These are phyloP conservation scores for Rhodotorula sp. DNA, from an alignment of 1,284 basidiomycete species.

Conservation along the genomic window DNA sequence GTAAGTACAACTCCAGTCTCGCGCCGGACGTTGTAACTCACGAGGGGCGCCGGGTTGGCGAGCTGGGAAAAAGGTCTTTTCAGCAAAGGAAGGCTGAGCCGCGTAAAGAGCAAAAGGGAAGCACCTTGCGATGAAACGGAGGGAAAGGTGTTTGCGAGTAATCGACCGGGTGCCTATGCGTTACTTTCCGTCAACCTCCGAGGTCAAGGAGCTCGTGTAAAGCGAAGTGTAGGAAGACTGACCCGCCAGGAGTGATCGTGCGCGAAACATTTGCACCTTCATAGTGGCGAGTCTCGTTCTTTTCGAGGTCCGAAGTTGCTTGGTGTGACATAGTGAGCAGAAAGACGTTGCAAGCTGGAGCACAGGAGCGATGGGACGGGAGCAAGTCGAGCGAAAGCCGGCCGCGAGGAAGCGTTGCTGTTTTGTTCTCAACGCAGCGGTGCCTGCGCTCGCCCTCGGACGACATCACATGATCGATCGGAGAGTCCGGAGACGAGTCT, in stretches of 20 bases:
- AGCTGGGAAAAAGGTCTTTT: neutral
- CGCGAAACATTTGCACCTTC: neutral
- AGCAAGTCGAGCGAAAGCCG: no score
- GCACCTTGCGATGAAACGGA: slow-evolving; percentile 50
- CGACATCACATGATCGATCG: no score
- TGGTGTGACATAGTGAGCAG: neutral
- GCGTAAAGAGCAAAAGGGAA: neutral
- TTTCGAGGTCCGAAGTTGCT: neutral
- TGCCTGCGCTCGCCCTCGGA: no score
- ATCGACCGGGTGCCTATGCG: slow-evolving; percentile 9
- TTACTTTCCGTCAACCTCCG: neutral
- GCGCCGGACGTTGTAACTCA: no score
- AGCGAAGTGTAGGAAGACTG: neutral
- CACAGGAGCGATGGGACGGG: neutral
- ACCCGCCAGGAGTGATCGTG: neutral
- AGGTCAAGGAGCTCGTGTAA: neutral
- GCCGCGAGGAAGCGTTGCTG: no score
- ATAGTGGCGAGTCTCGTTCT: neutral
- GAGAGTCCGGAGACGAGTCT: no score
- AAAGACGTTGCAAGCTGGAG: neutral
- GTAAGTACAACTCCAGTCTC: no score
- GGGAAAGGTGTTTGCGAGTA: slow-evolving; percentile 41
- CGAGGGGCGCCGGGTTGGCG: slow-evolving; percentile 1
- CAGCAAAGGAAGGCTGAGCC: neutral
- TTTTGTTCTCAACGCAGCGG: no score